Evolutionary conservation across 495 filamentous ascomycete genomes (phyloP).

Genomic region (Aspergillus sclerotioniger): DNA sequence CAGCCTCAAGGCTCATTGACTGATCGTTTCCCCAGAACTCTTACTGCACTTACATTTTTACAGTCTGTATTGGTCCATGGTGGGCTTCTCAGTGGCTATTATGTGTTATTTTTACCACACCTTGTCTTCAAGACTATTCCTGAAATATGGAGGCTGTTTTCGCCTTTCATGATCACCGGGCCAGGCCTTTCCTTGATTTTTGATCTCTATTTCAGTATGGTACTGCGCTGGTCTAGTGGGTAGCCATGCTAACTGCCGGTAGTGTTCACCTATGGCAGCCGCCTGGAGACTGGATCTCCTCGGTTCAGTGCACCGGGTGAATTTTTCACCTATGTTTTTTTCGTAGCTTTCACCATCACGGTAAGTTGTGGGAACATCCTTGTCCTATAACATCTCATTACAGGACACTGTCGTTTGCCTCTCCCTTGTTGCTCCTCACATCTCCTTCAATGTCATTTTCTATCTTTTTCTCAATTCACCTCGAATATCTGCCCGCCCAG

Average conservation of each 20-base stretch:
- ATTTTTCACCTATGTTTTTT: constrained; percentile 65
- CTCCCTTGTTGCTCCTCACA: background rate
- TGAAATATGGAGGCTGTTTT: constrained; percentile 65
- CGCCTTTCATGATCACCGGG: constrained; percentile 71
- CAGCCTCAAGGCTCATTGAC: background rate
- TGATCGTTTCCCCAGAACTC: constrained; percentile 51
- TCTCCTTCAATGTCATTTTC: background rate
- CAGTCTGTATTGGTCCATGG: constrained; percentile 61
- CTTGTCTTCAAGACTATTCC: constrained; percentile 63
- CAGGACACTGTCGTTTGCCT: background rate
- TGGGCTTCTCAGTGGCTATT: constrained; percentile 51
- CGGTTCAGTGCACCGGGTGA: constrained; percentile 63
- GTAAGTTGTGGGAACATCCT: constrained; percentile 50
- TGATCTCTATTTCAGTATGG: constrained; percentile 79
- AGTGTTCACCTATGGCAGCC: constrained; percentile 67
- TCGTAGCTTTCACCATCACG: constrained; percentile 56
- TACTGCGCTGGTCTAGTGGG: constrained; percentile 14
- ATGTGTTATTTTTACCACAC: constrained; percentile 57
- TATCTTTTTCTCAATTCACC: constrained; percentile 41
- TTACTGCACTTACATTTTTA: constrained; percentile 65
- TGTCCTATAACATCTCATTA: background rate
- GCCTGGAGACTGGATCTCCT: constrained; percentile 58
- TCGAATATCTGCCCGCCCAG: constrained; percentile 98
- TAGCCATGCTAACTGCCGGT: constrained; percentile 28
- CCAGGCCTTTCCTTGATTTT: constrained; percentile 63